A percentile compares a stretch with the other conserved stretches of the same genome.
These are phyloP conservation scores for Quercus tomentella DNA, from an alignment of 331 rosid genomes.

Conservation along the genomic window DNA sequence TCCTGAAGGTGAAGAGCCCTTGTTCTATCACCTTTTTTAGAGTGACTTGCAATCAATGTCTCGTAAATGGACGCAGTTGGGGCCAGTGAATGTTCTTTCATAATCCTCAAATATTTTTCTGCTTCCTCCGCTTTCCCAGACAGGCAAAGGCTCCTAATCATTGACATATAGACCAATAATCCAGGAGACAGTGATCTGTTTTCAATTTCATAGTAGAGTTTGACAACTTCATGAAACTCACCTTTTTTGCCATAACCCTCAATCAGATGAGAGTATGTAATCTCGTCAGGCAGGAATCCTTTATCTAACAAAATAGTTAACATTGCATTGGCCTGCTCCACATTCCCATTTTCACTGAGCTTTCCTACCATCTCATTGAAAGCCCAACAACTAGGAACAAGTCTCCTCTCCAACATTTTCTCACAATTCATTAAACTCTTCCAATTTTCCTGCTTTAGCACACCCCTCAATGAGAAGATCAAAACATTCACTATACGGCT, in stretches of 20 bases:
- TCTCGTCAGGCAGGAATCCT: constrained; percentile 54
- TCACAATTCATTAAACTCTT: constrained; percentile 42
- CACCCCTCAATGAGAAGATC: constrained; percentile 57
- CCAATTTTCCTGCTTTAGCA: constrained; percentile 33
- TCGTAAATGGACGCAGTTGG: constrained; percentile 33
- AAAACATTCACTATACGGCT: constrained; percentile 52
- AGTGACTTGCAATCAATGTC: constrained; percentile 34
- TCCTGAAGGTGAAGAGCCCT: constrained; percentile 35
- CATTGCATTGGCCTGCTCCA: constrained; percentile 42
- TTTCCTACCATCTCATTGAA: constrained; percentile 54
- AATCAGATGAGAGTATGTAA: constrained; percentile 46
- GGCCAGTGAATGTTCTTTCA: constrained; percentile 46
- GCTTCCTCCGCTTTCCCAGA: constrained; percentile 63
- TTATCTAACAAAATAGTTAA: constrained; percentile 61
- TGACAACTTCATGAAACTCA: constrained; percentile 44
- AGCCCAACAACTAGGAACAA: constrained; percentile 55
- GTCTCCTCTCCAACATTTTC: constrained; percentile 52
- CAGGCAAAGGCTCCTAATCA: constrained; percentile 48
- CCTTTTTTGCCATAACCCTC: constrained; percentile 45
- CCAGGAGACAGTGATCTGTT: constrained; percentile 52
- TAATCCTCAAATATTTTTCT: constrained; percentile 47
- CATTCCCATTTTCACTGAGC: constrained; percentile 53
- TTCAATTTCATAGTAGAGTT: constrained; percentile 77
- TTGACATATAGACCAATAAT: constrained; percentile 29
- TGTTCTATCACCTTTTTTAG: constrained; percentile 35